Percentiles rank a stretch among this genome's conserved stretches.
These are phyloP conservation scores for Massarina eburnea DNA, from an alignment of 2,329 filamentous ascomycete species.

Conservation along the genomic window DNA sequence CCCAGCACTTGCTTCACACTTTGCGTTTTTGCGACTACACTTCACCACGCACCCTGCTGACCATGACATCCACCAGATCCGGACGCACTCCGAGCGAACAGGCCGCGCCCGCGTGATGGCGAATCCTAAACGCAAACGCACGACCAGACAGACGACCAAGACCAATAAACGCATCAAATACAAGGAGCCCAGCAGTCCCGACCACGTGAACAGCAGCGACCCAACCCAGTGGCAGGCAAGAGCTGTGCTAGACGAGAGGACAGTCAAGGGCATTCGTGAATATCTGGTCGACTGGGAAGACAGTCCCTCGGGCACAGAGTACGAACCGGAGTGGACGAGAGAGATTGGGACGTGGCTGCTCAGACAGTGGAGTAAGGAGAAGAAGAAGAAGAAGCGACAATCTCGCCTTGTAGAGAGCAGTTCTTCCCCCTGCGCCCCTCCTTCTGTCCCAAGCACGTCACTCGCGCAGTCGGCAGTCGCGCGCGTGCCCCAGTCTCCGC, in stretches of 20 bases:
- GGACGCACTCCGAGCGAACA: conserved; percentile 8
- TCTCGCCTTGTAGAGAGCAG: conserved; percentile 21
- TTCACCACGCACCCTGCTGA: conserved; percentile 15
- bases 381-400: background rate
- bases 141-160: conserved; percentile 7
- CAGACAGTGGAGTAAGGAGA: conserved; percentile 26
- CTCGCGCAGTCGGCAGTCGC: background rate
- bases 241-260: conserved; percentile 18
- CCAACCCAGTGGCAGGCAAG: conserved; percentile 1
- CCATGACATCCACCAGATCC: conserved; percentile 20
- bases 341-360: conserved; percentile 35
- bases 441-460: background rate
- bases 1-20: background rate
- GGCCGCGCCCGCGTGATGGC: conserved; percentile 34
- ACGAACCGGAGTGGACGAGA: conserved; percentile 61
- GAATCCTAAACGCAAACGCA: conserved; percentile 25
- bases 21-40: no score
- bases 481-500: conserved; percentile 7
- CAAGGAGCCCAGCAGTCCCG: conserved; percentile 9
- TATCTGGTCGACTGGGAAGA: conserved; percentile 62
- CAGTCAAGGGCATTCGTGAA: conserved; percentile 23
- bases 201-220: conserved; percentile 7
- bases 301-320: conserved; percentile 50
- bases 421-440: background rate
- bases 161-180: conserved; percentile 16